Percentiles rank a stretch among this genome's conserved stretches.
phyloP scores from a whole-genome alignment of 2,329 filamentous ascomycete species.

The Aspergillus fischeri region DNA sequence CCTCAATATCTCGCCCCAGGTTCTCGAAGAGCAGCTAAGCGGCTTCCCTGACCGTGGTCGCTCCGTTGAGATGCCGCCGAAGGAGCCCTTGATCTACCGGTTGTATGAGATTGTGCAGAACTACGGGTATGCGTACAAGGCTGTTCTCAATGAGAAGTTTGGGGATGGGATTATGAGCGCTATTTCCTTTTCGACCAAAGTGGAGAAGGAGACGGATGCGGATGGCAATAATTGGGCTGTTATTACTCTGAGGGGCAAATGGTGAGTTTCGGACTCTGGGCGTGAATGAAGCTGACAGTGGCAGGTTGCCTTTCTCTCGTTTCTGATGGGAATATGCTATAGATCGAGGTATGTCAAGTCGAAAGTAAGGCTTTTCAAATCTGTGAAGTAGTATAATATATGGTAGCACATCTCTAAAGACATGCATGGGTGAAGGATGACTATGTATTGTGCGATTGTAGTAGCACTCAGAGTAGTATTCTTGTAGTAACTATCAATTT shows the following conservation, averaged over 20 bases:
- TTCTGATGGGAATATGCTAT: conserved; percentile 29
- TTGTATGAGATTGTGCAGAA: conserved; percentile 95
- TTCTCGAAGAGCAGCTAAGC: conserved; percentile 59
- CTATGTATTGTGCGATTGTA: too few relatives aligned
- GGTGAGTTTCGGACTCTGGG: conserved; percentile 49
- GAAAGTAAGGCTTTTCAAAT: too few relatives aligned
- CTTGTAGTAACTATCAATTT: neutral
- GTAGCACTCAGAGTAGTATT: too few relatives aligned
- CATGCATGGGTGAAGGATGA: neutral
- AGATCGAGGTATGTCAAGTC: neutral
- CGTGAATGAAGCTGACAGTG: conserved; percentile 8
- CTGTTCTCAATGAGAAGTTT: conserved; percentile 91
- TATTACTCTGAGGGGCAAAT: conserved; percentile 79
- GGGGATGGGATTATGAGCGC: conserved; percentile 96
- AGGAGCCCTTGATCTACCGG: conserved; percentile 82
- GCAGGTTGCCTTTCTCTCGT: conserved; percentile 45
- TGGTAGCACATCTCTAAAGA: neutral
- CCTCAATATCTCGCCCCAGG: conserved; percentile 56
- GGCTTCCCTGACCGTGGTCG: conserved; percentile 78
- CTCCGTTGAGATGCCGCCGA: conserved; percentile 75
- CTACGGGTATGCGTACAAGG: conserved; percentile 95
- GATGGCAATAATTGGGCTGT: conserved; percentile 78
- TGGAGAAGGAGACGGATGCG: conserved; percentile 89
- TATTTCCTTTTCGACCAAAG: conserved; percentile 82
- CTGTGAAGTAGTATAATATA: neutral